phyloP scores from a whole-genome alignment of 495 filamentous ascomycete genomes.

The Alectoria sarmentosa region DNA sequence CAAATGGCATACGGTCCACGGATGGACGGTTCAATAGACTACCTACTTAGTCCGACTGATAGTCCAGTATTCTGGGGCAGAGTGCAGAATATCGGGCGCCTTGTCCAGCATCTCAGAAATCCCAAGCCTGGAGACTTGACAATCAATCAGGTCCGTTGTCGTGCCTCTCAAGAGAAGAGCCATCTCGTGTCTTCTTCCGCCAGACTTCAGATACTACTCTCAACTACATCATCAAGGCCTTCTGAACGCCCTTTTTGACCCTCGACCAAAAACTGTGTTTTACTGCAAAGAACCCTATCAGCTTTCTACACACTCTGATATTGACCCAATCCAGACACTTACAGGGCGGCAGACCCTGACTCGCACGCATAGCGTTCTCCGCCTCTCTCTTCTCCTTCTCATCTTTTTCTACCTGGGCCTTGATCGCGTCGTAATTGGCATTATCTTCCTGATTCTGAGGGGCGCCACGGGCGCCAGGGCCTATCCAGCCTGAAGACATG shows the following conservation, averaged over 20 bases:
- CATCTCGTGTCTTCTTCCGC: not conserved
- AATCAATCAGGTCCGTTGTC: not conserved
- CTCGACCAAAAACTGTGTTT: conserved; percentile 16
- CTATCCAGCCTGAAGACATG: conserved; percentile 18
- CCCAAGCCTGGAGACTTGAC: not conserved
- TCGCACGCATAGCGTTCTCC: conserved; percentile 15
- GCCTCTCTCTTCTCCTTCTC: conserved; percentile 31
- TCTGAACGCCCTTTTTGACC: conserved; percentile 7
- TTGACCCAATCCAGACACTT: not conserved
- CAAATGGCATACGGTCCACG: too few relatives aligned
- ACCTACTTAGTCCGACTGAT: too few relatives aligned
- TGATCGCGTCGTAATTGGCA: conserved; percentile 33
- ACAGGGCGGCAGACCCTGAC: conserved; percentile 17
- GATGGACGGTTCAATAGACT: too few relatives aligned
- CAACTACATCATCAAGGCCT: conserved; percentile 14
- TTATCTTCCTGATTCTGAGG: conserved; percentile 32
- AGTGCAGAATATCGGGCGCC: too few relatives aligned
- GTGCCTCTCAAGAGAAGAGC: not conserved
- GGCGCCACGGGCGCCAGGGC: conserved; percentile 9
- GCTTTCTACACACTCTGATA: not conserved
- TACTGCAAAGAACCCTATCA: not conserved
- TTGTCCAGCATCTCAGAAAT: not conserved
- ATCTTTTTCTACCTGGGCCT: conserved; percentile 38
- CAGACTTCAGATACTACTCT: not conserved
- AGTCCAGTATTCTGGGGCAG: too few relatives aligned